A percentile compares a stretch with the other conserved stretches of the same genome.
Conservation (phyloP, 1,139 yeast genomes). For the Yueomyces sp. region DNA sequence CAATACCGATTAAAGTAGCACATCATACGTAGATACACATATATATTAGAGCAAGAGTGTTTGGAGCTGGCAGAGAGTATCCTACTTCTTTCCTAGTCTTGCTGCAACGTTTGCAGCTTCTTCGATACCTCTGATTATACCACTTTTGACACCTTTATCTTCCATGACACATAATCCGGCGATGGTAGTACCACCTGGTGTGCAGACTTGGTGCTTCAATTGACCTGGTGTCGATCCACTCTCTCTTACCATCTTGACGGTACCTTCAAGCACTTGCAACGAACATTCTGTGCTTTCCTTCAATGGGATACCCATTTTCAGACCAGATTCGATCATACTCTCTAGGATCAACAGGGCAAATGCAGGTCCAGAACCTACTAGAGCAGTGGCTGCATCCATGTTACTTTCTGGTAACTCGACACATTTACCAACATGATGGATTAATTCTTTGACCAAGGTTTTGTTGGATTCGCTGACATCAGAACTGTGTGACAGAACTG, state of each 20-base stretch:
- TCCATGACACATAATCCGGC: slow-evolving; percentile 91
- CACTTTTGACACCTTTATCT: slow-evolving; percentile 78
- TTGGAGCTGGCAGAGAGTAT: neutral
- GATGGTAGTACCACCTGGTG: slow-evolving; percentile 98
- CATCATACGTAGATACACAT: neutral
- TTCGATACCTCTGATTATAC: slow-evolving; percentile 78
- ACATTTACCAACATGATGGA: slow-evolving; percentile 56
- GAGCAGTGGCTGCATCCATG: slow-evolving; percentile 93
- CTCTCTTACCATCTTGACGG: slow-evolving; percentile 78
- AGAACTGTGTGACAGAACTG: slow-evolving; percentile 63
- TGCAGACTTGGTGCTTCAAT: slow-evolving; percentile 77
- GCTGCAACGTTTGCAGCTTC: slow-evolving; percentile 83
- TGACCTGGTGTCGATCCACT: slow-evolving; percentile 90
- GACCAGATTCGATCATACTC: slow-evolving; percentile 88
- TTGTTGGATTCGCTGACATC: slow-evolving; percentile 36
- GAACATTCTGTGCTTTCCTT: slow-evolving; percentile 79
- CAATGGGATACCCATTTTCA: slow-evolving; percentile 86
- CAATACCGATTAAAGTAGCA: too few species aligned
- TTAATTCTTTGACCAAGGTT: slow-evolving; percentile 42
- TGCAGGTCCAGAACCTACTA: slow-evolving; percentile 96
- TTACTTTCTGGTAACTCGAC: slow-evolving; percentile 74
- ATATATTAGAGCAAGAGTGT: neutral
- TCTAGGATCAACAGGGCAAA: slow-evolving; percentile 84
- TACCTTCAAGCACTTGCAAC: slow-evolving; percentile 92
- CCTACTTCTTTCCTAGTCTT: slow-evolving; percentile 55